Conservation (phyloP, 257 asterid species). For the Penstemon newberryi region DNA sequence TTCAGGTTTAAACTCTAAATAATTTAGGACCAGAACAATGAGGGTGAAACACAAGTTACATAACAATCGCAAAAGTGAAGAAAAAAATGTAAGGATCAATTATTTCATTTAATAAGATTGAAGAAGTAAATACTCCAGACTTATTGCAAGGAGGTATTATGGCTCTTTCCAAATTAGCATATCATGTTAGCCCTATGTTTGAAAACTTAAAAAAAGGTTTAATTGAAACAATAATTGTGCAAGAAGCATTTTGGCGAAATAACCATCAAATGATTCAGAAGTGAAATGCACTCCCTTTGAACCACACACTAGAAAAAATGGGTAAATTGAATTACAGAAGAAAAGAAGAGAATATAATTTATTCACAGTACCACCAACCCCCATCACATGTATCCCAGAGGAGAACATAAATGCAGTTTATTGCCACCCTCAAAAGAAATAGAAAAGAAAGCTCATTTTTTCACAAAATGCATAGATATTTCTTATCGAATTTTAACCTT, state of each 20-base stretch:
- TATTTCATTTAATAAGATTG: neutral
- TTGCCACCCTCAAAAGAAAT: neutral
- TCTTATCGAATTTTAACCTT: neutral
- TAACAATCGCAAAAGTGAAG: neutral
- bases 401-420: too few relatives aligned
- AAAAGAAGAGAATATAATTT: neutral
- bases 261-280: too few relatives aligned
- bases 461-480: constrained; percentile 11
- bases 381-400: neutral
- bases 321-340: neutral
- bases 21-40: neutral
- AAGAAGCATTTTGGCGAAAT: neutral
- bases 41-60: neutral
- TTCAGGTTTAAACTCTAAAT: neutral
- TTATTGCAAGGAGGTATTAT: neutral
- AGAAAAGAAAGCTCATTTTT: neutral
- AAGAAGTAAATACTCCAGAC: neutral
- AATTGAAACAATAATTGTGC: neutral
- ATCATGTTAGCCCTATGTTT: constrained; percentile 1
- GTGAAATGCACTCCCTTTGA: neutral
- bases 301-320: neutral
- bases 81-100: neutral
- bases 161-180: neutral
- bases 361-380: neutral
- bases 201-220: constrained; percentile 13